These are phyloP conservation scores for Hamamelis virginiana DNA, from an alignment of 164 flowering plant genomes.

Conservation along the genomic window DNA sequence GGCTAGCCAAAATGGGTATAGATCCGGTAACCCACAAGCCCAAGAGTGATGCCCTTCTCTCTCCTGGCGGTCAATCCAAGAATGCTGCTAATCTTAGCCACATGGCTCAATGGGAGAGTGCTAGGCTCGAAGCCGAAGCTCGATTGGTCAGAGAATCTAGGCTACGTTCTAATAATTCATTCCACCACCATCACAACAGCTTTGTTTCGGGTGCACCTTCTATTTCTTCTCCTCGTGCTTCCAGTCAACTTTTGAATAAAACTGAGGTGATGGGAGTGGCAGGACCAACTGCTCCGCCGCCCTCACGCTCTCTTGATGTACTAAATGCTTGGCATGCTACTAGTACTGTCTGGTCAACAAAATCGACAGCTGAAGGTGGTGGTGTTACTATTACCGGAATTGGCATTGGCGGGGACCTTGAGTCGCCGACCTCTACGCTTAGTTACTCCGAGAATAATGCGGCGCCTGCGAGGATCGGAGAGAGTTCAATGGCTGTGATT, in stretches of 20 bases:
- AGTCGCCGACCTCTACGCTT: constrained; percentile 78
- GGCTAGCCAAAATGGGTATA: constrained; percentile 81
- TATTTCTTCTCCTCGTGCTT: constrained; percentile 2
- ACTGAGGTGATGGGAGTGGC: no score
- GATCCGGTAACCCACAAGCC: constrained; percentile 97
- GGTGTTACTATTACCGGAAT: neutral
- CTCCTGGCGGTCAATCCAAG: constrained; percentile 49
- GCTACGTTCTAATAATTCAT: constrained; percentile 37
- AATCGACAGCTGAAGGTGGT: constrained; percentile 8
- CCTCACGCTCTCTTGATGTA: constrained; percentile 39
- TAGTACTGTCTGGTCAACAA: constrained; percentile 28
- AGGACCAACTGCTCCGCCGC: neutral
- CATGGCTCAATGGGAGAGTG: constrained; percentile 97
- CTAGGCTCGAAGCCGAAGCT: constrained; percentile 92
- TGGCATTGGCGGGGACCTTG: constrained; percentile 30
- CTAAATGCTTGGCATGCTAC: constrained; percentile 51
- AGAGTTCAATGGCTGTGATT: constrained; percentile 20
- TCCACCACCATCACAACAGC: constrained; percentile 4
- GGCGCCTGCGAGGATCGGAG: constrained; percentile 15
- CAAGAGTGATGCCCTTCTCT: constrained; percentile 54
- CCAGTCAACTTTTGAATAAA: no score
- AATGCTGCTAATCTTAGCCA: constrained; percentile 76
- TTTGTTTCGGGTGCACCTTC: constrained; percentile 9
- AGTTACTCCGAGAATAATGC: constrained; percentile 38
- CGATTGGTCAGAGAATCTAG: constrained; percentile 72